phyloP scores from a whole-genome alignment of 73 alveolate species.

The Paramecium bursaria region DNA sequence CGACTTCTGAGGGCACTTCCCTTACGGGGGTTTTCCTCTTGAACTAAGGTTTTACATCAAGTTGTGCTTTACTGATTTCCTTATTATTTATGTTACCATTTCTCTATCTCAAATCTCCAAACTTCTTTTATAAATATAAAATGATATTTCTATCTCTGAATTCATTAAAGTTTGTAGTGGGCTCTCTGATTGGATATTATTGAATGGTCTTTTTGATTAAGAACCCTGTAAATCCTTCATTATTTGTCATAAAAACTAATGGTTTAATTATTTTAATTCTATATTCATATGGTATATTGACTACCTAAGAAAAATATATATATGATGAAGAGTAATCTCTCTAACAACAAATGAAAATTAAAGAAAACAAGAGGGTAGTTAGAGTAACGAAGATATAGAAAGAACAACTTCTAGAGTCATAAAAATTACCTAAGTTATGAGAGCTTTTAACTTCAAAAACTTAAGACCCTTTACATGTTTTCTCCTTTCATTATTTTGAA shows the following conservation, averaged over 20 bases:
- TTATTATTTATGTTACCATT: neutral
- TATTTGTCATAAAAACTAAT: neutral
- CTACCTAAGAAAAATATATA: too few species aligned
- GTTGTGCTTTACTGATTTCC: neutral
- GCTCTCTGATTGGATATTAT: neutral
- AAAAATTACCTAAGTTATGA: too few species aligned
- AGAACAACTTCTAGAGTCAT: too few species aligned
- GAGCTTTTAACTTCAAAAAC: too few species aligned
- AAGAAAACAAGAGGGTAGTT: too few species aligned
- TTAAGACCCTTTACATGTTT: too few species aligned
- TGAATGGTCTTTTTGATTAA: neutral
- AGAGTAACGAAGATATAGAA: too few species aligned
- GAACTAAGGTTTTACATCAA: neutral
- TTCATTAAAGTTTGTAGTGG: constrained; percentile 18
- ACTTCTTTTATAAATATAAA: constrained; percentile 11
- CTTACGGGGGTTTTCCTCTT: neutral
- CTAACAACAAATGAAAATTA: too few species aligned
- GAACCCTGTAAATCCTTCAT: constrained; percentile 46
- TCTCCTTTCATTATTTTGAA: too few species aligned
- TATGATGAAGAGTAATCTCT: too few species aligned
- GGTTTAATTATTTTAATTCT: too few species aligned
- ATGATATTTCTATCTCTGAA: constrained; percentile 41
- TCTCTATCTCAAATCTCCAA: constrained; percentile 25
- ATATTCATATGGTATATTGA: too few species aligned
- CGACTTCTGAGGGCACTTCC: neutral